Evolutionary conservation across 1,284 basidiomycete species (phyloP).

Genomic region (Heterobasidion parviporum): DNA sequence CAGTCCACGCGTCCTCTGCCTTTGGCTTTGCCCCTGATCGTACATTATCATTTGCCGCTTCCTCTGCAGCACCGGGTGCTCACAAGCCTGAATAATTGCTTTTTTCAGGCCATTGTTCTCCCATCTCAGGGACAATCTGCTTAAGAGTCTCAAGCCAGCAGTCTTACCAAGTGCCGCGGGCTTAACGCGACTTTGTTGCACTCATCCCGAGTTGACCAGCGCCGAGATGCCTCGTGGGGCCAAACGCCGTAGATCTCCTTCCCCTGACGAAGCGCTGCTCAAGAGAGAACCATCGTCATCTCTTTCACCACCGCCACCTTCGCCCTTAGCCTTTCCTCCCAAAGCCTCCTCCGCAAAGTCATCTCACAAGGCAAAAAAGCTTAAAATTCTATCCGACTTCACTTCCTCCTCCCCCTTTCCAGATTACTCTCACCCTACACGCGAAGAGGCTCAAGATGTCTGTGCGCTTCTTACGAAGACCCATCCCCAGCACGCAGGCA

Average conservation of each 20-base stretch:
- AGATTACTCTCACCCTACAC: slow-evolving; percentile 1
- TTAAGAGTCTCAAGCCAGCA: too few relatives aligned
- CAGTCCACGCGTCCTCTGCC: too few relatives aligned
- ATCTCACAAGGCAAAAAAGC: slow-evolving; percentile 1
- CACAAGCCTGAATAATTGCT: too few relatives aligned
- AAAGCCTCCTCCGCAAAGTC: neutral
- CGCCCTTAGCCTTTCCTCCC: neutral
- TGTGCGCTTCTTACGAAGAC: slow-evolving; percentile 20
- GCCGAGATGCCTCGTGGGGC: neutral
- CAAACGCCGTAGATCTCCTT: slow-evolving; percentile 1
- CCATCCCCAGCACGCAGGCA: slow-evolving; percentile 20
- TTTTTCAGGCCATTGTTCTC: too few relatives aligned
- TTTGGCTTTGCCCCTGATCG: too few relatives aligned
- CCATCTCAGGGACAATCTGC: too few relatives aligned
- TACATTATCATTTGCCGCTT: too few relatives aligned
- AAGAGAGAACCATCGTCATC: slow-evolving; percentile 1
- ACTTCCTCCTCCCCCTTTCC: slow-evolving; percentile 4
- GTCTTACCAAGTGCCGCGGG: too few relatives aligned
- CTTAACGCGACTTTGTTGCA: too few relatives aligned
- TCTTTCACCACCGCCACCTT: neutral
- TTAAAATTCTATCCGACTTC: slow-evolving; percentile 2
- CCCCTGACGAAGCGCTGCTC: neutral
- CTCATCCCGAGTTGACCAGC: neutral
- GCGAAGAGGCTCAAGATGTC: slow-evolving; percentile 13
- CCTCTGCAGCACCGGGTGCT: too few relatives aligned